phyloP scores from a whole-genome alignment of 768 basidiomycete genomes.

The Pulveroboletus sp. region DNA sequence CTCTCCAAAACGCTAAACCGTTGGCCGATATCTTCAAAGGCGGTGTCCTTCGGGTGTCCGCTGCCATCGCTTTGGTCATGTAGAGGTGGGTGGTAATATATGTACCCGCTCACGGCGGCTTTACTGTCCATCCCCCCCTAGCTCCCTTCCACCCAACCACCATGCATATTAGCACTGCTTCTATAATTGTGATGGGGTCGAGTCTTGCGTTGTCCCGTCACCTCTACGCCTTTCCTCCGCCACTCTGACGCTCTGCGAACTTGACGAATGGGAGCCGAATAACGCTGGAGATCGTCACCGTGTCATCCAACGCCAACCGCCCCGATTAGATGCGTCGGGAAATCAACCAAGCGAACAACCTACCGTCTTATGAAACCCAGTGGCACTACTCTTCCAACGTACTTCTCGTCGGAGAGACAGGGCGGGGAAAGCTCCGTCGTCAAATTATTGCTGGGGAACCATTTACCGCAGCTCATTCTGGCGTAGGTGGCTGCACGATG shows the following conservation, averaged over 20 bases:
- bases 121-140: neutral
- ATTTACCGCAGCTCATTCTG: slow-evolving; percentile 26
- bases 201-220: neutral
- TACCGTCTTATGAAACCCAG: slow-evolving; percentile 19
- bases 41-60: neutral
- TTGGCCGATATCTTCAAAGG: slow-evolving; percentile 11
- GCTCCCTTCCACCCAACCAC: neutral
- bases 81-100: neutral
- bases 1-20: slow-evolving; percentile 3
- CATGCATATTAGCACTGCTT: neutral
- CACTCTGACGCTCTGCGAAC: slow-evolving; percentile 1
- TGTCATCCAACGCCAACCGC: slow-evolving; percentile 3
- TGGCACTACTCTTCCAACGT: slow-evolving; percentile 31
- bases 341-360: slow-evolving; percentile 5
- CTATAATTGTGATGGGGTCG: slow-evolving; percentile 16
- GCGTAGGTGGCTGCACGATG: slow-evolving; percentile 36
- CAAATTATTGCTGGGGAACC: slow-evolving; percentile 33
- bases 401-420: slow-evolving; percentile 33
- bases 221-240: neutral
- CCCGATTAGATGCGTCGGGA: slow-evolving; percentile 12
- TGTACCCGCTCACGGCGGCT: slow-evolving; percentile 17
- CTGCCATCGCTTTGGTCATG: neutral
- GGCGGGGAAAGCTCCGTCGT: slow-evolving; percentile 37
- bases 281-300: neutral
- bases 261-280: slow-evolving; percentile 11